A percentile compares a stretch with the other conserved stretches of the same genome.
Evolutionary conservation across 1,139 yeast genomes (phyloP).

Genomic region (Magnusiomyces tetraspermus): DNA sequence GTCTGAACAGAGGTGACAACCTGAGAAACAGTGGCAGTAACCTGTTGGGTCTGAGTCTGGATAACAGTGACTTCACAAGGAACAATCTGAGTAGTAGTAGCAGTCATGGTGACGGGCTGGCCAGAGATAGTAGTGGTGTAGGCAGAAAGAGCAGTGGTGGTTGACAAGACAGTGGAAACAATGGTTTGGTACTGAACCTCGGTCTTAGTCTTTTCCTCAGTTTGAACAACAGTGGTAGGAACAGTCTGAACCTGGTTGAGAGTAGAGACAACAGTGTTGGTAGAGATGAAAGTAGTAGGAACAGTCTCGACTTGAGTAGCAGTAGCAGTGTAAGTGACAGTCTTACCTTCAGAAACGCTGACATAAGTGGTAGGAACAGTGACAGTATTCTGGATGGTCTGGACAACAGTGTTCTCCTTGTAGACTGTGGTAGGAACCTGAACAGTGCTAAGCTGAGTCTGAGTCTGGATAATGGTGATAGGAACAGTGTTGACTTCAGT

Average conservation of each 20-base stretch:
- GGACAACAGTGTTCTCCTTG: not conserved
- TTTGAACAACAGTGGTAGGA: conserved; percentile 6
- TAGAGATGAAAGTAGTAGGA: not conserved
- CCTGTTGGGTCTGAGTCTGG: conserved; percentile 2
- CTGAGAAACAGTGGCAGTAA: not conserved
- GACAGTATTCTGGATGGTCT: conserved; percentile 1
- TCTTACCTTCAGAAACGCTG: not conserved
- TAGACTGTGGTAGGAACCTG: conserved; percentile 1
- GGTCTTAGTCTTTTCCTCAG: not conserved
- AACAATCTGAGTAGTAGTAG: not conserved
- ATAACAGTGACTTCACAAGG: not conserved
- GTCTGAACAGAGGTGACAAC: not conserved
- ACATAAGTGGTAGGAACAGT: not conserved
- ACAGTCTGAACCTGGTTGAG: not conserved
- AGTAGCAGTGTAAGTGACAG: not conserved
- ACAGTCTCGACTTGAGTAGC: not conserved
- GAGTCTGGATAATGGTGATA: not conserved
- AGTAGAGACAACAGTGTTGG: not conserved
- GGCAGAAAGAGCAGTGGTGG: not conserved
- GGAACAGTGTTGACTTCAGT: conserved; percentile 1
- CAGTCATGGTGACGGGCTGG: not conserved
- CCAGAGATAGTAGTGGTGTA: conserved; percentile 1
- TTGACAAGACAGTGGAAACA: conserved; percentile 1
- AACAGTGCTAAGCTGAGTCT: not conserved
- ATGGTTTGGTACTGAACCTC: conserved; percentile 2